Percentiles rank a stretch among this genome's conserved stretches.
These are phyloP conservation scores for Aquanectria penicillioides DNA, from an alignment of 2,329 filamentous ascomycete genomes.

Conservation along the genomic window DNA sequence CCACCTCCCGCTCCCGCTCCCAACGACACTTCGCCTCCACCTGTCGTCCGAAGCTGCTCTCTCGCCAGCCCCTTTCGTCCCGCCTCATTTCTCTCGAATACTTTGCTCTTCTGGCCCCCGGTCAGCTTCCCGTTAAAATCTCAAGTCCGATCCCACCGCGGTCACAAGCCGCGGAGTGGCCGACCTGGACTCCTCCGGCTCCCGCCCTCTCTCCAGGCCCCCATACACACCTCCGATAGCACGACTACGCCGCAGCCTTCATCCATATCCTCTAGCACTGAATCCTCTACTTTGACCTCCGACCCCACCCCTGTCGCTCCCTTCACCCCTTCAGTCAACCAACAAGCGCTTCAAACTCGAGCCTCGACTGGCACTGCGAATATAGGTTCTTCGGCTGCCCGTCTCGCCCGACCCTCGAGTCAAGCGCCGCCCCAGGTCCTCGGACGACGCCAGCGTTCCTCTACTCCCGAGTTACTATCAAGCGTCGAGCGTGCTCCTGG, in stretches of 20 bases:
- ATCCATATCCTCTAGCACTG: constrained; percentile 58
- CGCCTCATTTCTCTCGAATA: constrained; percentile 24
- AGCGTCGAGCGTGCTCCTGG: constrained; percentile 43
- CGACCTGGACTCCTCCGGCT: constrained; percentile 53
- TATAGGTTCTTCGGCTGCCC: constrained; percentile 52
- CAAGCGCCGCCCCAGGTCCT: constrained; percentile 53
- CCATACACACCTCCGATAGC: constrained; percentile 67
- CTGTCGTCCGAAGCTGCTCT: constrained; percentile 15
- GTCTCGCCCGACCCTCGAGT: constrained; percentile 36
- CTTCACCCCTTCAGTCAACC: constrained; percentile 22
- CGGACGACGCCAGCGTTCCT: constrained; percentile 65
- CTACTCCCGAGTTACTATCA: constrained; percentile 45
- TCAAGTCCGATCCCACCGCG: constrained; percentile 45
- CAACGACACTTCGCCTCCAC: constrained; percentile 23
- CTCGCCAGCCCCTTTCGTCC: constrained; percentile 2
- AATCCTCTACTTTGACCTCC: constrained; percentile 50
- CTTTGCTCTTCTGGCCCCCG: constrained; percentile 30
- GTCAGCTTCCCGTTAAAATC: constrained; percentile 36
- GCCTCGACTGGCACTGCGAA: constrained; percentile 49
- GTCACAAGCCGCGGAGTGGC: constrained; percentile 52
- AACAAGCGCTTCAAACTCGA: constrained; percentile 37
- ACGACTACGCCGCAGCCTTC: constrained; percentile 67
- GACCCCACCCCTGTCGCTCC: constrained; percentile 27
- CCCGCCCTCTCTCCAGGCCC: constrained; percentile 46
- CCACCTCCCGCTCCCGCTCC: constrained; percentile 35